Percentiles rank a stretch among this genome's conserved stretches.
Conservation (phyloP, 2,329 filamentous ascomycete genomes). For the Microsporum ferrugineum region DNA sequence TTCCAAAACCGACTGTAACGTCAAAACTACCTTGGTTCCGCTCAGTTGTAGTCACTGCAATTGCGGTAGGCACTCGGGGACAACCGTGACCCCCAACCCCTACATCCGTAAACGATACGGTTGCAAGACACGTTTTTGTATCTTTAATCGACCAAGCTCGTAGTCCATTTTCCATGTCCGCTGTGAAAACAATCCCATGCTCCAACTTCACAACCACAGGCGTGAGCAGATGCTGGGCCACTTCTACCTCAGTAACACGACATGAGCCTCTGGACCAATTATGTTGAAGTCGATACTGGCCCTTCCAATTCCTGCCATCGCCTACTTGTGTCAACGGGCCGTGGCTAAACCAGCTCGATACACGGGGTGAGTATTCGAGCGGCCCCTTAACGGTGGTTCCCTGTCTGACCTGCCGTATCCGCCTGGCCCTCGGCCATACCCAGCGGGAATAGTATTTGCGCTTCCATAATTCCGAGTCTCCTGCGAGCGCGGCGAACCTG, state of each 20-base stretch:
- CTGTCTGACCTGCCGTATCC: slow-evolving; percentile 56
- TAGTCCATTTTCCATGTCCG: slow-evolving; percentile 56
- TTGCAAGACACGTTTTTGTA: slow-evolving; percentile 49
- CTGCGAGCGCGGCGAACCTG: slow-evolving; percentile 60
- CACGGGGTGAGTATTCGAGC: slow-evolving; percentile 42
- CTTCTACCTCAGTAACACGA: slow-evolving; percentile 63
- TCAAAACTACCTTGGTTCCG: slow-evolving; percentile 40
- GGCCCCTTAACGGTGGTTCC: slow-evolving; percentile 20
- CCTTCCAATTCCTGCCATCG: slow-evolving; percentile 61
- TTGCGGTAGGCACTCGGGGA: slow-evolving; percentile 52
- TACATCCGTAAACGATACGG: slow-evolving; percentile 20
- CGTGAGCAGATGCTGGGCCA: slow-evolving; percentile 45
- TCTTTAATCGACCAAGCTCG: slow-evolving; percentile 64
- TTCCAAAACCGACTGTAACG: slow-evolving; percentile 57
- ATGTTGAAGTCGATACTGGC: slow-evolving; percentile 73
- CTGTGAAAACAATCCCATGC: slow-evolving; percentile 67
- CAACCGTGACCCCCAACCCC: slow-evolving; percentile 37
- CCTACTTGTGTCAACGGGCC: slow-evolving; percentile 41
- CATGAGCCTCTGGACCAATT: slow-evolving; percentile 84
- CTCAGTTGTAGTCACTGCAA: slow-evolving; percentile 36
- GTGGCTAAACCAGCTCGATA: slow-evolving; percentile 53
- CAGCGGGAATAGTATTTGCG: slow-evolving; percentile 77
- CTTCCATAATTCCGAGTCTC: slow-evolving; percentile 86
- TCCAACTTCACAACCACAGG: slow-evolving; percentile 63
- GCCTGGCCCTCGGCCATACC: slow-evolving; percentile 66